Percentiles rank a stretch among this genome's conserved stretches.
phyloP scores from a whole-genome alignment of 140 eudicot species.

The Bidens hawaiensis region DNA sequence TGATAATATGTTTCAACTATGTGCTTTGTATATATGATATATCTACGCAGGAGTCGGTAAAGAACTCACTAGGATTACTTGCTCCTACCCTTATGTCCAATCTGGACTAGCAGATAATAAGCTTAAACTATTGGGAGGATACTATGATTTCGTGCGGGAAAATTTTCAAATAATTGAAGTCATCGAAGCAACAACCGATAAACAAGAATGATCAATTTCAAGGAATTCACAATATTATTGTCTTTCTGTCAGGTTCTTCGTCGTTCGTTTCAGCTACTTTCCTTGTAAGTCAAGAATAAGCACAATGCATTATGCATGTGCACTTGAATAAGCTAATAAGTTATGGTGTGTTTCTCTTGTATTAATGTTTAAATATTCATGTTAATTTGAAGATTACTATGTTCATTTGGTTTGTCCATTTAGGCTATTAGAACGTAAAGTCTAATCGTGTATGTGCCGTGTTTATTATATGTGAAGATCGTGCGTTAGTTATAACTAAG shows the following conservation, averaged over 20 bases:
- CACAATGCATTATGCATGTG: background rate
- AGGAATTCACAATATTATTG: background rate
- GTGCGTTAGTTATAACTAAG: no score
- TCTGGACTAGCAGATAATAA: conserved; percentile 49
- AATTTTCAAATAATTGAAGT: conserved; percentile 47
- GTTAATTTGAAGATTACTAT: no score
- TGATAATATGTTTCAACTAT: background rate
- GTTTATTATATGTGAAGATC: no score
- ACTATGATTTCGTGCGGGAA: conserved; percentile 64
- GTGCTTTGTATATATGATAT: background rate
- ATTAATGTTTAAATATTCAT: no score
- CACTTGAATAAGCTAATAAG: conserved; percentile 8
- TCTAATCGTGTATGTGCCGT: background rate
- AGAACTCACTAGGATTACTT: conserved; percentile 51
- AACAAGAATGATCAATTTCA: background rate
- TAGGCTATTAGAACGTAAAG: background rate
- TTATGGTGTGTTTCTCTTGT: background rate
- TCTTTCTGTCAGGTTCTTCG: background rate
- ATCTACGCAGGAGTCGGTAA: conserved; percentile 62
- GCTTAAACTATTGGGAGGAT: conserved; percentile 59
- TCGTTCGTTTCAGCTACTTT: no score
- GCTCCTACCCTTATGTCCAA: conserved; percentile 61
- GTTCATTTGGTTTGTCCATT: background rate
- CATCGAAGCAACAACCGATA: conserved; percentile 10
- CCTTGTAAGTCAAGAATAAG: conserved; percentile 5